Base-by-base conservation (phyloP, 768 basidiomycete species). In the Kwoniella sp. region DNA sequence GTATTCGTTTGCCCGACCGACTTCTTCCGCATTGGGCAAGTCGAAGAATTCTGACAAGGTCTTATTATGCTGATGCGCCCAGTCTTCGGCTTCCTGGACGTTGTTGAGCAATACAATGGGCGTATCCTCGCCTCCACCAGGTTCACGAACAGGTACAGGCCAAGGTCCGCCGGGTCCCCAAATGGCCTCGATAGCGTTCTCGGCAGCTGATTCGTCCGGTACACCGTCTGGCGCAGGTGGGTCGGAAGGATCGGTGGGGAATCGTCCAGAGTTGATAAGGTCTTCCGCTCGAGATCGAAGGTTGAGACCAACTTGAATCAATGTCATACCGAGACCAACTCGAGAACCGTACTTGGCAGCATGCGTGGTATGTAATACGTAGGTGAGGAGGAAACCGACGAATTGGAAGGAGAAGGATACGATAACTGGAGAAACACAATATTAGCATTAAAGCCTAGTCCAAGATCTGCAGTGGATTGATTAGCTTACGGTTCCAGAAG, bases 341-440 rank as follows among this genome's bases (percentile, higher is more conserved):
- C 92, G 88, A 17, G 91, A 92, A 54, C 96, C 96, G 76, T 86
- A 91, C 79, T 93, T 94, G 64, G 89, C 91, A 0, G 96, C 92
- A 76, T 98, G 94, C 1, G 92, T 89, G 13, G 83, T 84, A 65
- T 81, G 81, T 1, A 98, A 87, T 70, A 97, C 87, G 81, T 92
- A 96, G 0, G 94, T 96, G 81, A 99, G 80, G 67, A 83, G 80
- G 80, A 83, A 83, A 30, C 82, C 94, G 73, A 95, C 85, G 79
- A 97, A 94, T 81, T 97, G 93, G 88, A 99, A 98, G 82, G 93
- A 92, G 82, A 90, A 90, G 7, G 92, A 94, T 61, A 91, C 87
- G 82, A 93, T 85, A 86, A 83, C 67, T 86, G 72, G 81, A 33
- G 92, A 94, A 33, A n/a, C 7, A 1, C 15, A 47, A 2, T 19